Evolutionary conservation across 2,329 filamentous ascomycete genomes (phyloP).

Genomic region (Aspergillus sp.): DNA sequence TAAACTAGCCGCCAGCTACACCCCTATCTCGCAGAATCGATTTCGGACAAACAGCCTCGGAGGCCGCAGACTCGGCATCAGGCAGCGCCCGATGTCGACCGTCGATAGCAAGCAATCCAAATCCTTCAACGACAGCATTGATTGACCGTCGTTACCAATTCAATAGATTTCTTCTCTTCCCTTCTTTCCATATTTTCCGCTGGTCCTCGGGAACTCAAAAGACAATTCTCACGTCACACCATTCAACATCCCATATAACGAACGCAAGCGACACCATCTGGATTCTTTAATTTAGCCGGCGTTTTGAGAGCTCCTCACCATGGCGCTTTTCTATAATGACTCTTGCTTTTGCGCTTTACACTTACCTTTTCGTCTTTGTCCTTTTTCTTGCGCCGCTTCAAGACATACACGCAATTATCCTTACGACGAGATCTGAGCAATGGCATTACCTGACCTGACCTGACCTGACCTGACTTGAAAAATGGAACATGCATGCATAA

Average conservation of each 20-base stretch:
- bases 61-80: constrained; percentile 39
- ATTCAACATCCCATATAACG: constrained; percentile 26
- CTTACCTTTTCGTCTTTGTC: constrained; percentile 3
- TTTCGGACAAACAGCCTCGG: constrained; percentile 44
- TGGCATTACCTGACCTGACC: constrained; percentile 10
- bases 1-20: constrained; percentile 44
- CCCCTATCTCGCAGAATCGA: constrained; percentile 42
- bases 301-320: constrained; percentile 15
- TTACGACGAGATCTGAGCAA: constrained; percentile 14
- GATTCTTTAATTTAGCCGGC: constrained; percentile 28
- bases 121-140: constrained; percentile 36
- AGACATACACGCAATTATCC: constrained; percentile 8
- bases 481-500: constrained; percentile 11
- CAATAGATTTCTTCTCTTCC: constrained; percentile 1
- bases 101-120: constrained; percentile 33
- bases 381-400: neutral
- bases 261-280: constrained; percentile 26
- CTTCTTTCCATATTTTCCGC: constrained; percentile 5
- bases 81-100: constrained; percentile 34
- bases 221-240: constrained; percentile 18
- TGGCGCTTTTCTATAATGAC: constrained; percentile 5
- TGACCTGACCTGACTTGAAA: constrained; percentile 5
- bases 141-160: constrained; percentile 25
- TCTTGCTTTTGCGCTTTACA: neutral
- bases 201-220: constrained; percentile 16